phyloP scores from a whole-genome alignment of 176 grass and related monocot genomes.

The Oryza australiensis region DNA sequence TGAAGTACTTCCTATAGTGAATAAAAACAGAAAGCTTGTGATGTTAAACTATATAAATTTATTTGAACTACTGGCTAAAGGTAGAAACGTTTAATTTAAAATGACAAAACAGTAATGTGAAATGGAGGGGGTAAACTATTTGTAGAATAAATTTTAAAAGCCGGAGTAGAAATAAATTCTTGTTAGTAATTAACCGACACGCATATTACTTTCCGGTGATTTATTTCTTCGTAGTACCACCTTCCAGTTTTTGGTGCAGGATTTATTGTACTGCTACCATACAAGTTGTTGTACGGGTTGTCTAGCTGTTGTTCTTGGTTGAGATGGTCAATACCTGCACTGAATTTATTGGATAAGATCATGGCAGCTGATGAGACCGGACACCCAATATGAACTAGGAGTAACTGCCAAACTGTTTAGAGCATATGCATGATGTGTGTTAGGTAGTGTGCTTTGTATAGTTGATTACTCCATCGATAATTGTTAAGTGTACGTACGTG shows the following conservation, averaged over 20 bases:
- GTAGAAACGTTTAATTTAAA: no score
- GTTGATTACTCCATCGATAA: neutral
- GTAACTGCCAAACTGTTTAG: neutral
- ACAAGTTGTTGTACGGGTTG: neutral
- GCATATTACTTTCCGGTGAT: neutral
- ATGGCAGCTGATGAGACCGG: neutral
- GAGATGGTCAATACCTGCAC: conserved; percentile 7
- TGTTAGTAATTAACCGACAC: no score
- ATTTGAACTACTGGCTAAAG: no score
- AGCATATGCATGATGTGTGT: neutral
- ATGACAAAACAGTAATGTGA: no score
- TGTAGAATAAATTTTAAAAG: no score
- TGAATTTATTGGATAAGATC: conserved; percentile 5
- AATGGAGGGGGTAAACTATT: no score
- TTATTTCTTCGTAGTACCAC: neutral
- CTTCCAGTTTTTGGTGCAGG: neutral
- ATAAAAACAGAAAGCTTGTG: no score
- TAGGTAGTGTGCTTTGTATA: neutral
- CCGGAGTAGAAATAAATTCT: no score
- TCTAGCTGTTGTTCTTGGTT: neutral
- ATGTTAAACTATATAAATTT: no score
- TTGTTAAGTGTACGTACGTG: neutral
- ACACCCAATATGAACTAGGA: neutral
- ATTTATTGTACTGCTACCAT: neutral
- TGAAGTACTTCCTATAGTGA: no score